Percentiles rank a stretch among this genome's conserved stretches.
Evolutionary conservation across 345 rosid genomes (phyloP).

Genomic region (Salix dunnii): DNA sequence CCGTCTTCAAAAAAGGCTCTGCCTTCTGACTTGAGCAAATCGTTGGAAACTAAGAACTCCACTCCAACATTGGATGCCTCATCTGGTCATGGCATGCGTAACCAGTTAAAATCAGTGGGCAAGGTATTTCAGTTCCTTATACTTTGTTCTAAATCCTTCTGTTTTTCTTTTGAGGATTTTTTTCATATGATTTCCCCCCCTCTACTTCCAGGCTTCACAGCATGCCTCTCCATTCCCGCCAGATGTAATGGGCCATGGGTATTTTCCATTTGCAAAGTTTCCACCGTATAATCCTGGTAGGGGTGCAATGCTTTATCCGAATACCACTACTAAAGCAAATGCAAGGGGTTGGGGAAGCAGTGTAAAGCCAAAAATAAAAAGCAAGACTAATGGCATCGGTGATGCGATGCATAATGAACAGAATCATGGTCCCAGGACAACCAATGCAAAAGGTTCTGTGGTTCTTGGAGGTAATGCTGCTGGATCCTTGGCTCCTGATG

Average conservation of each 20-base stretch:
- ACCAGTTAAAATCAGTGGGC: constrained; percentile 37
- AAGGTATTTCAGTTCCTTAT: constrained; percentile 26
- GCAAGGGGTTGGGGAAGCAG: constrained; percentile 27
- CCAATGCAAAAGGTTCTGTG: constrained; percentile 19
- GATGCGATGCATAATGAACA: constrained; percentile 26
- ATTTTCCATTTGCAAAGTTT: constrained; percentile 21
- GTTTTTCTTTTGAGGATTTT: neutral
- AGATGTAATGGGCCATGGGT: constrained; percentile 17
- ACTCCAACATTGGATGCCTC: constrained; percentile 12
- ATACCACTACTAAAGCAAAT: constrained; percentile 26
- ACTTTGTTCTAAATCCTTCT: neutral
- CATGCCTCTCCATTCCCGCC: constrained; percentile 21
- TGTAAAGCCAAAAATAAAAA: constrained; percentile 37
- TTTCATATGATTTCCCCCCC: neutral
- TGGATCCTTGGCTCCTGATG: constrained; percentile 26
- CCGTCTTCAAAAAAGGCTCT: neutral
- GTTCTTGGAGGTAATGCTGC: constrained; percentile 17
- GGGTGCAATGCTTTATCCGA: constrained; percentile 23
- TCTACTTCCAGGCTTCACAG: constrained; percentile 11
- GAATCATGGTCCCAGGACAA: constrained; percentile 32
- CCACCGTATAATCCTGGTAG: constrained; percentile 38
- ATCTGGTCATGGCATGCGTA: constrained; percentile 29
- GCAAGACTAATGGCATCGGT: constrained; percentile 23
- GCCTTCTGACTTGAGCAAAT: constrained; percentile 11
- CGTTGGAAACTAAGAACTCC: constrained; percentile 28